phyloP scores from a whole-genome alignment of 2,329 filamentous ascomycete genomes.

The Neopestalotiopsis sp. region DNA sequence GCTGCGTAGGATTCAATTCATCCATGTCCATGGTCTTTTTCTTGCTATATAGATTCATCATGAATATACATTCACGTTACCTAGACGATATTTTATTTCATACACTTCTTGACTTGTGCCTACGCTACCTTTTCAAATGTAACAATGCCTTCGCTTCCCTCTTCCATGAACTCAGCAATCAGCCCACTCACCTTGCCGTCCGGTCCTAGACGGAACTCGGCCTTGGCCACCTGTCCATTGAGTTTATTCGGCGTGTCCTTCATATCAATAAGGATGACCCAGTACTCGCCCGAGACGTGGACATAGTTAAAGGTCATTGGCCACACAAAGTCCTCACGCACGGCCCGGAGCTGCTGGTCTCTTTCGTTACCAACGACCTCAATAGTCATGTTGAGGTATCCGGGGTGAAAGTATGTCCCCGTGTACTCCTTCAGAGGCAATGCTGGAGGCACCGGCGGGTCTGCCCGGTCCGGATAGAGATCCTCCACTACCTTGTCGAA shows the following conservation, averaged over 20 bases:
- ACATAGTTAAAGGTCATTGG: conserved; percentile 36
- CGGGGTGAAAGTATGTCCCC: conserved; percentile 50
- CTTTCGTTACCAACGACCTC: conserved; percentile 20
- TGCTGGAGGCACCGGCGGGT: conserved; percentile 38
- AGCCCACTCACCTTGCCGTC: conserved; percentile 33
- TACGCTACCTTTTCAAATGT: conserved; percentile 26
- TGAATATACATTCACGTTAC: neutral
- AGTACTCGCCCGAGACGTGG: conserved; percentile 42
- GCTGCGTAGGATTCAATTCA: neutral
- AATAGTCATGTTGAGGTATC: conserved; percentile 43
- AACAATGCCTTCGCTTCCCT: conserved; percentile 36
- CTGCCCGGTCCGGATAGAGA: conserved; percentile 43
- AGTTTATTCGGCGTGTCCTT: conserved; percentile 30
- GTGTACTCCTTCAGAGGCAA: conserved; percentile 41
- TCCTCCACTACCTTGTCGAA: conserved; percentile 38
- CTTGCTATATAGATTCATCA: neutral
- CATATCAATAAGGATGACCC: conserved; percentile 36
- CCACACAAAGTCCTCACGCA: conserved; percentile 37
- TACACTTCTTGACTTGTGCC: neutral
- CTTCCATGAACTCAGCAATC: conserved; percentile 36
- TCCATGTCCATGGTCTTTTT: neutral
- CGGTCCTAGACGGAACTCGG: conserved; percentile 37
- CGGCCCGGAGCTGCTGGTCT: conserved; percentile 29
- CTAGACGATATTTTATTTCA: neutral
- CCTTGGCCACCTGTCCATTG: conserved; percentile 33